Conservation (phyloP, 2,329 filamentous ascomycete genomes). For the Pyrenophora tritici-repentis region DNA sequence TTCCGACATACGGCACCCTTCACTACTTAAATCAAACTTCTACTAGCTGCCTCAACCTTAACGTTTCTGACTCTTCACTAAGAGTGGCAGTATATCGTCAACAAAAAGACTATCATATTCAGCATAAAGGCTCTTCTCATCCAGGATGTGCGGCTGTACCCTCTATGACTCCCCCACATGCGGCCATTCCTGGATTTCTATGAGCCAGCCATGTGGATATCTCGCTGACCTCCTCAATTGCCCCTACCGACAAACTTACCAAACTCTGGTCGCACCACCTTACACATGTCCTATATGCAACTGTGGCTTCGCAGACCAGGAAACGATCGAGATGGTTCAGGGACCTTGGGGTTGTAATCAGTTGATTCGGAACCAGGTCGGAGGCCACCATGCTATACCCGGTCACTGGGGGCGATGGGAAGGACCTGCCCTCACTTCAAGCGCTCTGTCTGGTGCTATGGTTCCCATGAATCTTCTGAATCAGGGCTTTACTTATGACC, state of each 20-base stretch:
- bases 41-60: neutral
- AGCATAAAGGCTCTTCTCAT: neutral
- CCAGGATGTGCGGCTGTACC: slow-evolving; percentile 54
- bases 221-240: slow-evolving; percentile 50
- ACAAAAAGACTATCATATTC: neutral
- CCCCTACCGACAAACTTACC: slow-evolving; percentile 42
- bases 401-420: slow-evolving; percentile 32
- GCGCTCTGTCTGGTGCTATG: slow-evolving; percentile 19
- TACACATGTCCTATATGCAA: slow-evolving; percentile 38
- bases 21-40: neutral
- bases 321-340: slow-evolving; percentile 41
- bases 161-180: slow-evolving; percentile 54
- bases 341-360: slow-evolving; percentile 41
- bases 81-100: neutral
- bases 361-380: slow-evolving; percentile 33
- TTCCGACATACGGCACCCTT: neutral
- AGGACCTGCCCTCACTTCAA: slow-evolving; percentile 14
- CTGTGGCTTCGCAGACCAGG: slow-evolving; percentile 32
- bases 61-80: neutral
- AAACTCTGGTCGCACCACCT: slow-evolving; percentile 34
- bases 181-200: slow-evolving; percentile 55
- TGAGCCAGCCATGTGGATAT: slow-evolving; percentile 51
- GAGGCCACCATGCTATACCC: slow-evolving; percentile 32
- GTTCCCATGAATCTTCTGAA: slow-evolving; percentile 11
- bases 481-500: slow-evolving; percentile 19